Base-by-base conservation (phyloP, 179 eudicot species). In the Kewa caespitosa region DNA sequence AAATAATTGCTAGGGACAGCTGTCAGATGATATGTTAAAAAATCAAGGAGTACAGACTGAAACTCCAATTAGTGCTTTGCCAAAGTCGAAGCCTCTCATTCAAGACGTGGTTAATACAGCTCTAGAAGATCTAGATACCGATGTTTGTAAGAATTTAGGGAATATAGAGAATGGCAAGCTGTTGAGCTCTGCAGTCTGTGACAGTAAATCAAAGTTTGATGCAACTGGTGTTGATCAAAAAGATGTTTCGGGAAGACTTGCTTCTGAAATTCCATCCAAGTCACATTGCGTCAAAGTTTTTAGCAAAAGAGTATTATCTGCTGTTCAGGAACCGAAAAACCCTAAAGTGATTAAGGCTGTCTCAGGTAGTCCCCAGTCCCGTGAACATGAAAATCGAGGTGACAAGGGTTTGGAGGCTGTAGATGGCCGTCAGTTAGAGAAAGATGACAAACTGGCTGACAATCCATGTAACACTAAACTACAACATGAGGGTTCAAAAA, bases 401-500 rank as follows among this genome's bases (percentile, higher is more conserved):
- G 90, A 73, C 75, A 82, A 78, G 70, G 78, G 70, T 76, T 39
- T 52, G 38, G 82, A 69, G 54, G 78, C 41, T 34, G 73, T 54
- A 72, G 74, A 63, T 71, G 76, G 69, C 70, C 48, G 80, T 70
- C 78, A 79, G 60, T 61, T 76, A 25, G 85, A 78, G 63, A 84
- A 70, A 74, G 69, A 81, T 69, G 84, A 76, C 48, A 83, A 80
- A 76, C 70, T 59, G 38, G 33, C 79, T 66, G 74, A 61, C 11
- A 52, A 62, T 70, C 74, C 59, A 48, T 69, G 46, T 72, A 79
- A 84, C 37, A 54, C 57, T 42, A 84, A 68, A 54, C 70, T 42
- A 57, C 83, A 81, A 66, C 50, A 39, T 69, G 79, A 74, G 46
- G 82, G 64, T 17, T 72, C 83, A 13, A 90, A 87, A 73, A 79